These are phyloP conservation scores for Rhizopus delemar DNA, from an alignment of 371 early-diverging fungal genomes.

Conservation along the genomic window DNA sequence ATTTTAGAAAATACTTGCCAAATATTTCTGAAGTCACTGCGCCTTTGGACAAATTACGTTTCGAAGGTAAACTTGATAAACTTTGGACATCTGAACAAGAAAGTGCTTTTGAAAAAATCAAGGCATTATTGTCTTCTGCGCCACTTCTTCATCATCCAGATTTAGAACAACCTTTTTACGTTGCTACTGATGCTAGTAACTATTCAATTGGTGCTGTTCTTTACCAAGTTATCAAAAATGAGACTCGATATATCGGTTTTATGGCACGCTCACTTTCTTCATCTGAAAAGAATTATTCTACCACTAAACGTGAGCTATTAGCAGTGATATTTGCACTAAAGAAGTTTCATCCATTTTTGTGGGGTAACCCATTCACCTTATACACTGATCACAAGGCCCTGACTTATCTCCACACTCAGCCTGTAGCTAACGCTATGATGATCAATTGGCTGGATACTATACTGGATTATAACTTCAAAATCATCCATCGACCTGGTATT, in stretches of 20 bases:
- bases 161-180: conserved; percentile 11
- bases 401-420: conserved; percentile 13
- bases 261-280: neutral
- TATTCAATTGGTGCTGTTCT: conserved; percentile 30
- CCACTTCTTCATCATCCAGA: too few relatives aligned
- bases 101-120: neutral
- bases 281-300: neutral
- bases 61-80: neutral
- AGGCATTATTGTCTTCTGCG: too few relatives aligned
- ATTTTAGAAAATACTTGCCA: conserved; percentile 21
- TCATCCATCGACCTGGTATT: conserved; percentile 19
- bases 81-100: conserved; percentile 2
- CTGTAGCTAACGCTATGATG: conserved; percentile 11
- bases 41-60: conserved; percentile 24
- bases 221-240: conserved; percentile 6
- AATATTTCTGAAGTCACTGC: conserved; percentile 13
- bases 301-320: conserved; percentile 5
- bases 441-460: conserved; percentile 24
- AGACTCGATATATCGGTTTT: conserved; percentile 1
- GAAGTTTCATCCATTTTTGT: neutral
- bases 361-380: neutral
- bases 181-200: conserved; percentile 42
- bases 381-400: conserved; percentile 7
- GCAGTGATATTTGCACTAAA: neutral
- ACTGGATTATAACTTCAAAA: conserved; percentile 11